Evolutionary conservation across 1,284 basidiomycete genomes (phyloP), one percentile per base, ranked within the genome.

Genomic region (Ganoderma meredithae): DNA sequence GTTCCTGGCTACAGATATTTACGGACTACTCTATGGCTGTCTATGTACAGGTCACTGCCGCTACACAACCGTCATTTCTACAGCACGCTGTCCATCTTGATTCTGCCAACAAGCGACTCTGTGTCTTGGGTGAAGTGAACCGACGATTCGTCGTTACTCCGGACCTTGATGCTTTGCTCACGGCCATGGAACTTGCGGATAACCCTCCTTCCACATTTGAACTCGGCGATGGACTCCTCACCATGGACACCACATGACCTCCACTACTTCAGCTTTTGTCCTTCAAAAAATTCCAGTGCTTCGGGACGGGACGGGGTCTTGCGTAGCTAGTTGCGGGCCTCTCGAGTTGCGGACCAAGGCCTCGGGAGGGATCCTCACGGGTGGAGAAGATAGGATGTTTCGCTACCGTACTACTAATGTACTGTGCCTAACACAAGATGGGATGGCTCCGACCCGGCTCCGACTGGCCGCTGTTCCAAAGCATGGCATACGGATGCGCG

Each of bases 91-190:
- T 95, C 59, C 85, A 91, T 72, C 76, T 97, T 58, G 92, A 98
- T 78, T 76, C 82, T 60, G 79, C 79, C 58, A 81, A 84, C 36
- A 90, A 90, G 71, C 83, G 82, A 10, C 82, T 96, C 15, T 86
- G 86, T 47, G 88, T 96, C 7, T 81, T 98, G 0, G 96, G 96
- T 36, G 93, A 96, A 77, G 86, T 98, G 61, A 91, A 93, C 81
- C 91, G 93, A 76, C 88, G 92, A 67, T 97, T 96, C 74, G 86
- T 95, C 47, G 93, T 93, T 60, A 94, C 95, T 2, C 96, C 96
- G 0, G 90, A 98, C 75, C 83, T 98, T 9, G 93, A 96, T 63
- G 81, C 88, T 2, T 83, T 98, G 55, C 83, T 98, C 7, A 79
- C 83, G n/a, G 89, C 90, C 13, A 85, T 95, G 83, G 88, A 90